Percentiles rank a stretch among this genome's conserved stretches.
phyloP scores from a whole-genome alignment of 1,284 basidiomycete genomes.

The Mrakiaceae sp. region DNA sequence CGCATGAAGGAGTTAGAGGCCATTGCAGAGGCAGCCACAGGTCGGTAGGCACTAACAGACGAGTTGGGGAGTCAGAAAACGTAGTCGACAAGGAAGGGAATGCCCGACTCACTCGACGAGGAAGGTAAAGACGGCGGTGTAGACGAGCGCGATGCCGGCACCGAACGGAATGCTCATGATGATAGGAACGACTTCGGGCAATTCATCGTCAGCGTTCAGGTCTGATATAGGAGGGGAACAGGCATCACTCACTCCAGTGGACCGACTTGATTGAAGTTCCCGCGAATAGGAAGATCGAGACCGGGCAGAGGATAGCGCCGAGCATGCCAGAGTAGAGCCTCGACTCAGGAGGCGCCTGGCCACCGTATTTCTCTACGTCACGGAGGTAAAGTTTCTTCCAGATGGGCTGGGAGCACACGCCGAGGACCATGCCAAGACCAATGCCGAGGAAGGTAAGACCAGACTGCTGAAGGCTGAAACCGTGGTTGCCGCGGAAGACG shows the following conservation, averaged over 20 bases:
- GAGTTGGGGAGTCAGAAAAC: not conserved
- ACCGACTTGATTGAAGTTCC: constrained; percentile 56
- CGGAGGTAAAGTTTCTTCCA: constrained; percentile 44
- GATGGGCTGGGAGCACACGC: constrained; percentile 46
- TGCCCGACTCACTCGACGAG: constrained; percentile 24
- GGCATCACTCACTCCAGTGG: constrained; percentile 45
- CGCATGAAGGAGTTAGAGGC: constrained; percentile 59
- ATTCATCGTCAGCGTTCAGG: too few relatives aligned
- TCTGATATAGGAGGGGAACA: too few relatives aligned
- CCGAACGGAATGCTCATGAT: constrained; percentile 53
- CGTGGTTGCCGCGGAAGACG: constrained; percentile 51
- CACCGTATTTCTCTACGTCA: constrained; percentile 34
- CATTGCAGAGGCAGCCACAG: constrained; percentile 65
- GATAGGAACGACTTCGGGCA: constrained; percentile 42
- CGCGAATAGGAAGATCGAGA: constrained; percentile 60
- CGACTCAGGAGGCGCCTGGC: constrained; percentile 54
- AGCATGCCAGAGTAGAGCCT: constrained; percentile 54
- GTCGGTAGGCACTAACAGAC: constrained; percentile 50
- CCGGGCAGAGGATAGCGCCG: constrained; percentile 55
- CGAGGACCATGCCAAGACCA: constrained; percentile 53
- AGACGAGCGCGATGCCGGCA: constrained; percentile 44
- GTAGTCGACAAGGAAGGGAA: not conserved
- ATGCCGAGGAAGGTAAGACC: constrained; percentile 63
- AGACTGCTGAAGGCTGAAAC: constrained; percentile 49
- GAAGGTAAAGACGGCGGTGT: constrained; percentile 54